A percentile compares a stretch with the other conserved stretches of the same genome.
These are phyloP conservation scores for Aspergillus persii DNA, from an alignment of 2,329 filamentous ascomycete species.

Conservation along the genomic window DNA sequence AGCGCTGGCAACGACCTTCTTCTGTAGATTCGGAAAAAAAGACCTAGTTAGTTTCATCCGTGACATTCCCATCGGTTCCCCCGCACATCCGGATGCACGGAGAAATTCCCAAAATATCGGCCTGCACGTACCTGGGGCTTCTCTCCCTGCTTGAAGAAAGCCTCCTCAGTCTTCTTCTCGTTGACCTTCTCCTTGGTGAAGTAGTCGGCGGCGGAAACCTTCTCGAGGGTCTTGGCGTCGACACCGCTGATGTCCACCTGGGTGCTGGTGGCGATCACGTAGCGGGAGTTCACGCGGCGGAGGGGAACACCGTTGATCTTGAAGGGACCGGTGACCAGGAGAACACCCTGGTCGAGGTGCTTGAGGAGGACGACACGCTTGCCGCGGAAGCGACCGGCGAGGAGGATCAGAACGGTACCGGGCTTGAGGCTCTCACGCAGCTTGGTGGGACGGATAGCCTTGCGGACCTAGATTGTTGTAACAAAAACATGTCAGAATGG, in stretches of 20 bases:
- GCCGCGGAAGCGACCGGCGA: slow-evolving; percentile 98
- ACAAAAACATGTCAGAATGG: slow-evolving; percentile 25
- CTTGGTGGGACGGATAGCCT: slow-evolving; percentile 83
- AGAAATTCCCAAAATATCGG: background rate
- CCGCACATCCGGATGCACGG: background rate
- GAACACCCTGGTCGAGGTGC: slow-evolving; percentile 93
- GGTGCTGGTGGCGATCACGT: slow-evolving; percentile 51
- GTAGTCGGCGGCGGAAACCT: slow-evolving; percentile 88
- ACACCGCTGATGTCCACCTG: slow-evolving; percentile 68
- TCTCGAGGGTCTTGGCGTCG: slow-evolving; percentile 69
- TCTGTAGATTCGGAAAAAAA: slow-evolving; percentile 55
- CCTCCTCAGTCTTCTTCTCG: slow-evolving; percentile 96
- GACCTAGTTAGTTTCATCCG: background rate
- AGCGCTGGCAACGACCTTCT: slow-evolving; percentile 92
- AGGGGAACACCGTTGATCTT: slow-evolving; percentile 99
- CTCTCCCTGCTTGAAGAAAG: slow-evolving; percentile 99
- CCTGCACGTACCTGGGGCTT: slow-evolving; percentile 77
- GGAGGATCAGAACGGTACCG: slow-evolving; percentile 96
- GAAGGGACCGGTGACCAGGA: slow-evolving; percentile 99
- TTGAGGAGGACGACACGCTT: slow-evolving; percentile 99
- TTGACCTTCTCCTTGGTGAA: slow-evolving; percentile 90
- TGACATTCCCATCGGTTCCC: background rate
- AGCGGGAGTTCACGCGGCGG: slow-evolving; percentile 63
- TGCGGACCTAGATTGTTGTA: slow-evolving; percentile 72
- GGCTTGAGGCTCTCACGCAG: slow-evolving; percentile 86